A percentile compares a stretch with the other conserved stretches of the same genome.
phyloP scores from a whole-genome alignment of 2,329 filamentous ascomycete genomes.

The Corinectria fuckeliana region DNA sequence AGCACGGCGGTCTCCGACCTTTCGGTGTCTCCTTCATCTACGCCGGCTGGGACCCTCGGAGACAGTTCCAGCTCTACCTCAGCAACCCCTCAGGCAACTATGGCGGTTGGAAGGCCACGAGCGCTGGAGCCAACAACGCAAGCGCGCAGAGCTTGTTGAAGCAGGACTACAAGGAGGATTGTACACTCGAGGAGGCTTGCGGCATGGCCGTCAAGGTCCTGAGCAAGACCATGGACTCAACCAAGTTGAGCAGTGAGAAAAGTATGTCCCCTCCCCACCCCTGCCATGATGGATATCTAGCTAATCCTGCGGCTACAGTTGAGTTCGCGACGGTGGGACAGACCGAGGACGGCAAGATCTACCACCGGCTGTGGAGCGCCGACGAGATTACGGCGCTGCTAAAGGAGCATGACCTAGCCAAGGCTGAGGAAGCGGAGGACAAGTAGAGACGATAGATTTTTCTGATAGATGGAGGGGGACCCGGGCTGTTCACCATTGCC shows the following conservation, averaged over 20 bases:
- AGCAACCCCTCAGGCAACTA: conserved; percentile 99
- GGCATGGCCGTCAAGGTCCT: conserved; percentile 97
- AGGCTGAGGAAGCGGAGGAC: conserved; percentile 77
- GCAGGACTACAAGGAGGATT: conserved; percentile 99
- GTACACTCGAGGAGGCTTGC: conserved; percentile 93
- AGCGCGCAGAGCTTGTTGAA: conserved; percentile 96
- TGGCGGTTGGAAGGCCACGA: conserved; percentile 98
- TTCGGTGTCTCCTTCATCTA: conserved; percentile 99
- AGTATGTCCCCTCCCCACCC: conserved; percentile 63
- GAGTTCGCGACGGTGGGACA: conserved; percentile 98
- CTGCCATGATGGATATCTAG: neutral
- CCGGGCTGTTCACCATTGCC: conserved; percentile 32
- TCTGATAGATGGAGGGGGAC: conserved; percentile 37
- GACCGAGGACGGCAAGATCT: conserved; percentile 94
- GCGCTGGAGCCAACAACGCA: conserved; percentile 96
- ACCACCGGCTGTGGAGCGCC: conserved; percentile 95
- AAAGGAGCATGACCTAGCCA: conserved; percentile 94
- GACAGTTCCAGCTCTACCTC: conserved; percentile 98
- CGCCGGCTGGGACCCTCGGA: conserved; percentile 93
- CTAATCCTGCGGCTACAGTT: conserved; percentile 61
- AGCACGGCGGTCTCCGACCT: conserved; percentile 96
- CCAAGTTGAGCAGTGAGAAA: conserved; percentile 98
- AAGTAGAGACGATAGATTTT: conserved; percentile 52
- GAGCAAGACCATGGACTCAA: conserved; percentile 99
- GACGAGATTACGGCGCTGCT: conserved; percentile 95